These are phyloP conservation scores for Platanthera zijinensis DNA, from an alignment of 106 monocot species.

Conservation along the genomic window DNA sequence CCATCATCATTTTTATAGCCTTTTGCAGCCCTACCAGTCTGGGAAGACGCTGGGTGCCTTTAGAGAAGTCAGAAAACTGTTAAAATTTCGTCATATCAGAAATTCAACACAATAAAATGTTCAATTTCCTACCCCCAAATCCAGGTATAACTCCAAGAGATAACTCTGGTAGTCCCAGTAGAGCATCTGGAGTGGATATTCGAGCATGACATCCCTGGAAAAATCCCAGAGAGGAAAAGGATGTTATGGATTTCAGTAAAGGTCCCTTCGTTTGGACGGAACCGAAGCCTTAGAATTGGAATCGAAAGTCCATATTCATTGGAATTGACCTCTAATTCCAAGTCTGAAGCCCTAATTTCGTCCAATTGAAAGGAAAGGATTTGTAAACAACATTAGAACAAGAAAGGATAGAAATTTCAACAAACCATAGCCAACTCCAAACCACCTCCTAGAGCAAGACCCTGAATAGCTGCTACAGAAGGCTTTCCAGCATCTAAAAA, in stretches of 20 bases:
- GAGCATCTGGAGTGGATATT: constrained; percentile 32
- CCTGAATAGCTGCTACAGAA: constrained; percentile 39
- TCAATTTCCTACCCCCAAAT: constrained; percentile 26
- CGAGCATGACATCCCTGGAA: constrained; percentile 47
- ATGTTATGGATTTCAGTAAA: not conserved
- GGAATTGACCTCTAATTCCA: no score
- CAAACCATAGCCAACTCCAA: constrained; percentile 40
- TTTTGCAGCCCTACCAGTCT: constrained; percentile 34
- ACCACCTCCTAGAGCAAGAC: constrained; percentile 40
- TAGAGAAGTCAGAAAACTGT: not conserved
- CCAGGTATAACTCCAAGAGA: constrained; percentile 46
- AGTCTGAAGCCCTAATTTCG: no score
- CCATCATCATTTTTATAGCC: constrained; percentile 41
- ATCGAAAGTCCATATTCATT: no score
- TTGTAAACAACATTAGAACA: not conserved
- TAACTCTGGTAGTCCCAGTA: constrained; percentile 38
- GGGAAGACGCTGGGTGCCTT: constrained; percentile 47
- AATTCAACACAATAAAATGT: not conserved
- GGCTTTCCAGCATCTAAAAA: constrained; percentile 30
- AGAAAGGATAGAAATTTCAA: not conserved
- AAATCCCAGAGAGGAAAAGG: not conserved
- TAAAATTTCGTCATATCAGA: not conserved
- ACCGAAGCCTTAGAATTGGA: no score
- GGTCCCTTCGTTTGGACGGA: no score
- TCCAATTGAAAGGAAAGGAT: not conserved